Evolutionary conservation across 768 basidiomycete species (phyloP).

Genomic region (Lactarius hengduanensis): DNA sequence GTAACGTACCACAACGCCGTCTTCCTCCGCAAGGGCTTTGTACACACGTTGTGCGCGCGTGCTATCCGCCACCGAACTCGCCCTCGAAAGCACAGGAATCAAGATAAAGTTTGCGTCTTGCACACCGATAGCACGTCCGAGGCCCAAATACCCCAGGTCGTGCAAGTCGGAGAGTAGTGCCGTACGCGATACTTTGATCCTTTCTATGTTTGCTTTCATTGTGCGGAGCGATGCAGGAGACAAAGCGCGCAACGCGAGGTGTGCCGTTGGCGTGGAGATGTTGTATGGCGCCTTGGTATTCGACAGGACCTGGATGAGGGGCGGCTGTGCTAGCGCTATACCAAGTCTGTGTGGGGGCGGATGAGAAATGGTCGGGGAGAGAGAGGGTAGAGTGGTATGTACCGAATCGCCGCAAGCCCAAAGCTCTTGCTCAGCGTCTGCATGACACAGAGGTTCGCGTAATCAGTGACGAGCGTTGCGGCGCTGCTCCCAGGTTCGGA

Average conservation of each 20-base stretch:
- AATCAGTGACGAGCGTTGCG: conserved; percentile 68
- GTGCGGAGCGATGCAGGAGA: conserved; percentile 55
- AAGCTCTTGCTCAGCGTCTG: conserved; percentile 97
- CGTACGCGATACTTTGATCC: conserved; percentile 57
- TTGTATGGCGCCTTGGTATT: conserved; percentile 99
- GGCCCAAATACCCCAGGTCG: conserved; percentile 47
- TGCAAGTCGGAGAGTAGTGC: conserved; percentile 52
- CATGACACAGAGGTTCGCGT: conserved; percentile 88
- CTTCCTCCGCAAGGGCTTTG: conserved; percentile 76
- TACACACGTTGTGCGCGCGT: conserved; percentile 64
- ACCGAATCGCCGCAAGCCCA: conserved; percentile 94
- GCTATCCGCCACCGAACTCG: conserved; percentile 52
- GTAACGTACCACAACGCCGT: conserved; percentile 88
- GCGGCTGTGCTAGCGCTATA: conserved; percentile 84
- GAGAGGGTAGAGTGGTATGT: conserved; percentile 31
- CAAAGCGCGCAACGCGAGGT: conserved; percentile 77
- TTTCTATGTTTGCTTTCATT: conserved; percentile 66
- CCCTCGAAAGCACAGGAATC: conserved; percentile 63
- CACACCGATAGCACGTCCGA: conserved; percentile 71
- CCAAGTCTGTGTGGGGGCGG: conserved; percentile 61
- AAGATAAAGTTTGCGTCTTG: conserved; percentile 91
- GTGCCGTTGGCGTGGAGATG: conserved; percentile 85
- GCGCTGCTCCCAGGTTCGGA: conserved; percentile 61
- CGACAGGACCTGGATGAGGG: conserved; percentile 83
- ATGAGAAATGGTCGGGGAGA: not conserved